Evolutionary conservation across 1,284 basidiomycete genomes (phyloP).

Genomic region (Lentinula novae-zelandiae): DNA sequence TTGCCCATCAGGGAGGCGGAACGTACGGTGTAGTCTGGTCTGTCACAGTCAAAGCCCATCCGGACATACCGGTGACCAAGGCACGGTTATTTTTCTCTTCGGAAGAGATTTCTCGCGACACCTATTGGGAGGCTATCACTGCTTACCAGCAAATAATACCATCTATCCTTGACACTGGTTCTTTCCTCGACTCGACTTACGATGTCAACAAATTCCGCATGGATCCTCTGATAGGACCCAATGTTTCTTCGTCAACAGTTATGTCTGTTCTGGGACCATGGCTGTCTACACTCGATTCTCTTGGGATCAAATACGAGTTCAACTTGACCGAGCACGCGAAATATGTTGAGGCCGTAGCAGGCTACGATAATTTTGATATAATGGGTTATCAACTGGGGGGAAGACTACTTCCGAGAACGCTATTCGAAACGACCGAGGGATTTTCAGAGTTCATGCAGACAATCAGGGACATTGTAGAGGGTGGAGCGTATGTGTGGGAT

Average conservation of each 20-base stretch:
- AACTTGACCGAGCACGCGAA: background rate
- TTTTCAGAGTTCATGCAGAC: conserved; percentile 10
- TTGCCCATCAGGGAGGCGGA: conserved; percentile 14
- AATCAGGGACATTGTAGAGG: conserved; percentile 13
- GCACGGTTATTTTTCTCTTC: conserved; percentile 14
- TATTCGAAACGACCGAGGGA: conserved; percentile 9
- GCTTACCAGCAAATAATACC: conserved; percentile 10
- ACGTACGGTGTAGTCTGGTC: conserved; percentile 21
- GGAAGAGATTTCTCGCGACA: conserved; percentile 9
- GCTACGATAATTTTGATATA: conserved; percentile 6
- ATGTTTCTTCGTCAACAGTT: background rate
- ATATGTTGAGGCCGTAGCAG: background rate
- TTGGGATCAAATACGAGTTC: conserved; percentile 8
- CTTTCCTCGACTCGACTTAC: conserved; percentile 4
- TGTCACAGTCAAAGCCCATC: conserved; percentile 16
- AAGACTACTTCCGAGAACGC: conserved; percentile 13
- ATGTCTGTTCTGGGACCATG: background rate
- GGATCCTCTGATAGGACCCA: conserved; percentile 7
- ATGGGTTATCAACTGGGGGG: conserved; percentile 9
- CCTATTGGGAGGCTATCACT: conserved; percentile 15
- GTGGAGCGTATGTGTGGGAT: conserved; percentile 12
- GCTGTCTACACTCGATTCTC: background rate
- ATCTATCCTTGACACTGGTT: background rate
- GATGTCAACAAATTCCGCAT: background rate
- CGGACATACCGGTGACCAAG: conserved; percentile 13